A percentile compares a stretch with the other conserved stretches of the same genome.
These are phyloP conservation scores for Lactifluus volemus DNA, from an alignment of 768 basidiomycete genomes.

Conservation along the genomic window DNA sequence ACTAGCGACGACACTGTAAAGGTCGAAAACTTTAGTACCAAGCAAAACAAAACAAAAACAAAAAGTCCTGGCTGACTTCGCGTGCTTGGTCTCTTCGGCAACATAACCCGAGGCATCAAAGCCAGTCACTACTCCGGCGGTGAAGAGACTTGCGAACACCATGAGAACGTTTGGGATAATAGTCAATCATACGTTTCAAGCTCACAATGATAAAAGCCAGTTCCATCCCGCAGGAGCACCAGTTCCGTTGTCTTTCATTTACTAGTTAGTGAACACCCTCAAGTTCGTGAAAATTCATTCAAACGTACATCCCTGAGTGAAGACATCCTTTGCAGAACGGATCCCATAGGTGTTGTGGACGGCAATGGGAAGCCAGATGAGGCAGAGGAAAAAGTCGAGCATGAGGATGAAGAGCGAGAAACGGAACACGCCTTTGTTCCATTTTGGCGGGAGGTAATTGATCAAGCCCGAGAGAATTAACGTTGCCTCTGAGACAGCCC, in stretches of 20 bases:
- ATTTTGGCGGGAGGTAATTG: constrained; percentile 75
- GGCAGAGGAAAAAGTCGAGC: constrained; percentile 79
- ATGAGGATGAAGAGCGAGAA: constrained; percentile 66
- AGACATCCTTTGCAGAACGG: constrained; percentile 73
- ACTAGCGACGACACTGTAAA: constrained; percentile 58
- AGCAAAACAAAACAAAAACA: no score
- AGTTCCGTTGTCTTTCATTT: constrained; percentile 71
- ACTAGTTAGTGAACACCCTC: neutral
- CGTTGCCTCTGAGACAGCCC: constrained; percentile 71
- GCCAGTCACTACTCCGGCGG: constrained; percentile 80
- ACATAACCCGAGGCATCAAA: constrained; percentile 88
- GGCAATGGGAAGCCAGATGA: constrained; percentile 90
- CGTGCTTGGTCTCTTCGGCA: constrained; percentile 83
- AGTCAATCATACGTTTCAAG: neutral
- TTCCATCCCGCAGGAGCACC: constrained; percentile 86
- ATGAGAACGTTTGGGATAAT: neutral
- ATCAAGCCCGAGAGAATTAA: constrained; percentile 65
- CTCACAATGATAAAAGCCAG: constrained; percentile 81
- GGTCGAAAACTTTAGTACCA: no score
- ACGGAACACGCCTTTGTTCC: constrained; percentile 71
- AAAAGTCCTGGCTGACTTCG: constrained; percentile 35
- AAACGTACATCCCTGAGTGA: constrained; percentile 66
- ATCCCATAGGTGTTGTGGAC: constrained; percentile 87
- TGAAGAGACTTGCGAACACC: constrained; percentile 54
- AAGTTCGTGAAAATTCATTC: neutral